A percentile compares a stretch with the other conserved stretches of the same genome.
Conservation (phyloP, 768 basidiomycete species). For the Cystofilobasidium bisporidii region DNA sequence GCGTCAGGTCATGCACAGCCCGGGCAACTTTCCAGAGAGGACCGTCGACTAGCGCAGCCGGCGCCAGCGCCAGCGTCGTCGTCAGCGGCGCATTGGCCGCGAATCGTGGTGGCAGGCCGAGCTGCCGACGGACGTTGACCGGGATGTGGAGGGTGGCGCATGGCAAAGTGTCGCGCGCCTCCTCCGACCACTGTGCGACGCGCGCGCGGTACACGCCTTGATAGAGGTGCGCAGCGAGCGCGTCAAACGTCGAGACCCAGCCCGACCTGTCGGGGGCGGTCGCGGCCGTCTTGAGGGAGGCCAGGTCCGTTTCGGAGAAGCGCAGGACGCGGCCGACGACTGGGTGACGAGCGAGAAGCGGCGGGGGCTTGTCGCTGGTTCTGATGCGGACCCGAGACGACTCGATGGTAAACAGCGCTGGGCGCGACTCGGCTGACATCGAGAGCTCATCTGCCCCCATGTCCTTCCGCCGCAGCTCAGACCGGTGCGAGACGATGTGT, state of each 20-base stretch:
- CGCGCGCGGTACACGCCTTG: slow-evolving; percentile 29
- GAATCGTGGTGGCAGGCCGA: slow-evolving; percentile 27
- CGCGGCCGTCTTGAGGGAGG: neutral
- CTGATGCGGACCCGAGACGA: no score
- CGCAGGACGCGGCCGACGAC: no score
- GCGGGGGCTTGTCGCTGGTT: no score
- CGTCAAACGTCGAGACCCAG: slow-evolving; percentile 30
- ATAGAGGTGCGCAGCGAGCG: slow-evolving; percentile 29
- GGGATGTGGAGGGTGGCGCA: slow-evolving; percentile 29
- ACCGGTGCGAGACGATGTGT: no score
- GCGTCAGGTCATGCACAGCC: slow-evolving; percentile 18
- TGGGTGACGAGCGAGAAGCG: no score
- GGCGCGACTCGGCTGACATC: no score
- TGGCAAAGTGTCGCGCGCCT: neutral
- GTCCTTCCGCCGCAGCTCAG: no score
- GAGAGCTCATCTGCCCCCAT: no score
- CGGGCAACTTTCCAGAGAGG: slow-evolving; percentile 28
- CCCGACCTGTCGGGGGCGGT: slow-evolving; percentile 5
- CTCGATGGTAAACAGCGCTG: no score
- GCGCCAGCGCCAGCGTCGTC: slow-evolving; percentile 16
- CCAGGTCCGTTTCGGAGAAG: no score
- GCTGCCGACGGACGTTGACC: slow-evolving; percentile 29
- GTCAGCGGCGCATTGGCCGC: slow-evolving; percentile 28
- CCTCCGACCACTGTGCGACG: slow-evolving; percentile 7
- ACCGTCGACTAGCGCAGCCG: slow-evolving; percentile 13